A percentile compares a stretch with the other conserved stretches of the same genome.
phyloP scores from a whole-genome alignment of 2,329 filamentous ascomycete species.

The Fusarium sp. region DNA sequence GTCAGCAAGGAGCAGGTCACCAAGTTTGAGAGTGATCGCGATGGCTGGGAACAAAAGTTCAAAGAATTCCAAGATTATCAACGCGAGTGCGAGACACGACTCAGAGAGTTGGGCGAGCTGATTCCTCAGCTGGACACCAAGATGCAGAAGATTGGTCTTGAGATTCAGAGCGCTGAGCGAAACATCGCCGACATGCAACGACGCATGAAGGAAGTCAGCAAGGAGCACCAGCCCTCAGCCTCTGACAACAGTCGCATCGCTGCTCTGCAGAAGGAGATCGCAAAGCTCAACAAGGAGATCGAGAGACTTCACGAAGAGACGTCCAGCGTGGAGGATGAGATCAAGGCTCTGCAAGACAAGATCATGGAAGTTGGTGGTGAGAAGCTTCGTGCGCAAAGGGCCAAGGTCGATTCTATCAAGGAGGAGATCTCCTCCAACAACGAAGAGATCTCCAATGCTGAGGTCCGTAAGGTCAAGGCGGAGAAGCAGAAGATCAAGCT shows the following conservation, averaged over 20 bases:
- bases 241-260: conserved; percentile 79
- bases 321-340: conserved; percentile 90
- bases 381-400: conserved; percentile 87
- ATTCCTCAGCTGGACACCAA: conserved; percentile 88
- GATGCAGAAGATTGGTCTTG: conserved; percentile 89
- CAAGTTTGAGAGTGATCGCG: conserved; percentile 87
- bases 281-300: conserved; percentile 78
- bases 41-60: conserved; percentile 82
- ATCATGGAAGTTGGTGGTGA: conserved; percentile 99
- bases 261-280: conserved; percentile 80
- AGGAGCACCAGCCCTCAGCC: conserved; percentile 82
- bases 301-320: conserved; percentile 84
- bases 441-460: conserved; percentile 85
- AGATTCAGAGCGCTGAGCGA: conserved; percentile 85
- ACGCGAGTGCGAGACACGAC: conserved; percentile 76
- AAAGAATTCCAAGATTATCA: conserved; percentile 86
- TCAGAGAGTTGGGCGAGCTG: conserved; percentile 77
- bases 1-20: conserved; percentile 87
- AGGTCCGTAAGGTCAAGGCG: conserved; percentile 89
- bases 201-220: conserved; percentile 83
- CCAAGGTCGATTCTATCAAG: conserved; percentile 89
- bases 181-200: conserved; percentile 87
- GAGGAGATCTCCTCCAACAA: conserved; percentile 82
- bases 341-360: conserved; percentile 91
- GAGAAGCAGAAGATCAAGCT: conserved; percentile 92